Evolutionary conservation across 2,329 filamentous ascomycete species (phyloP).

Genomic region (Mollisiaceae sp.): DNA sequence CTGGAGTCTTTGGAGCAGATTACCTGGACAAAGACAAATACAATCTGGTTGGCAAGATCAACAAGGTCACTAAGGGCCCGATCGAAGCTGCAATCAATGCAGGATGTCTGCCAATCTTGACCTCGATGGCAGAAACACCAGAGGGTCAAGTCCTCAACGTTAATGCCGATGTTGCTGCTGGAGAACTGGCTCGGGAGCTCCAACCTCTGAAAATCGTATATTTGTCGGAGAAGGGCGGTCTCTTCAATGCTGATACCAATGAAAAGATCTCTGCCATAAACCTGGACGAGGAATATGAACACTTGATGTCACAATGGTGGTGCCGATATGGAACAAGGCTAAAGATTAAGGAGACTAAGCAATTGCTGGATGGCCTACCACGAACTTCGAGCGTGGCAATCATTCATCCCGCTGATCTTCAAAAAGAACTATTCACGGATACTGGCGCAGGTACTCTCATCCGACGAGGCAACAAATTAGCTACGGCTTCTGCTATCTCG

Average conservation of each 20-base stretch:
- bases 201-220: conserved; percentile 98
- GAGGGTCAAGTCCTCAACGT: conserved; percentile 96
- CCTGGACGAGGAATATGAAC: conserved; percentile 92
- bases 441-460: conserved; percentile 94
- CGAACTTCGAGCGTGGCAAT: conserved; percentile 95
- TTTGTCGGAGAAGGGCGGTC: conserved; percentile 94
- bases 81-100: conserved; percentile 92
- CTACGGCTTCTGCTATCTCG: conserved; percentile 70
- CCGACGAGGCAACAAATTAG: conserved; percentile 87
- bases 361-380: conserved; percentile 85
- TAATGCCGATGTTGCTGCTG: conserved; percentile 95
- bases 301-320: conserved; percentile 93
- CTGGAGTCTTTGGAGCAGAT: conserved; percentile 88
- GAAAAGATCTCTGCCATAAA: conserved; percentile 98
- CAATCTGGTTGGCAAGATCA: conserved; percentile 94
- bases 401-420: conserved; percentile 92
- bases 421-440: conserved; percentile 97
- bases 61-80: conserved; percentile 84
- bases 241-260: conserved; percentile 91
- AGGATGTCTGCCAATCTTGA: conserved; percentile 90
- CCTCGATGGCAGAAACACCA: conserved; percentile 92
- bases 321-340: conserved; percentile 92
- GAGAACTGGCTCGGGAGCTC: conserved; percentile 85
- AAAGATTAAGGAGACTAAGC: conserved; percentile 98
- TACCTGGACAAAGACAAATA: conserved; percentile 97